Percentiles rank a stretch among this genome's conserved stretches.
Evolutionary conservation across 2,329 filamentous ascomycete species (phyloP).

Genomic region (Ophiocordyceps unilateralis): DNA sequence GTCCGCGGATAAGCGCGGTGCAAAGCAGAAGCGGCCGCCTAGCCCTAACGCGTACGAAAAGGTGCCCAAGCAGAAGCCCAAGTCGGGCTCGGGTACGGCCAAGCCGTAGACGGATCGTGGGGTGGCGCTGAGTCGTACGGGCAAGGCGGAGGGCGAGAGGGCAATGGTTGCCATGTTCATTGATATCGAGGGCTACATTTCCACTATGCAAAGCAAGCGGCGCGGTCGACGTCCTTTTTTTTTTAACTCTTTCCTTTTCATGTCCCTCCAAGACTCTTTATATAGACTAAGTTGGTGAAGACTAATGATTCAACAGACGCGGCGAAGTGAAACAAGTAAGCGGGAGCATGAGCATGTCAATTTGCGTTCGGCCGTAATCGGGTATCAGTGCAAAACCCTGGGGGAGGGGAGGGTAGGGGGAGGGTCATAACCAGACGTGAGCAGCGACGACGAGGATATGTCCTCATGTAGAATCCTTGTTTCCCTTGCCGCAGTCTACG

Average conservation of each 20-base stretch:
- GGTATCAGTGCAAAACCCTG: too few relatives aligned
- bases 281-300: not conserved
- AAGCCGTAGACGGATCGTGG: conserved; percentile 4
- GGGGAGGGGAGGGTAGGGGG: too few relatives aligned
- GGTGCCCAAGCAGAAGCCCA: conserved; percentile 33
- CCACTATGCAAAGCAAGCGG: not conserved
- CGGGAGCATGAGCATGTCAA: not conserved
- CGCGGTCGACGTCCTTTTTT: not conserved
- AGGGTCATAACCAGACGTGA: too few relatives aligned
- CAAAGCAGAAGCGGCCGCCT: conserved; percentile 29
- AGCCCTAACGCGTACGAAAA: conserved; percentile 76
- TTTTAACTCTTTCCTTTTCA: not conserved
- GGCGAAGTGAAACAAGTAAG: not conserved
- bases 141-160: too few relatives aligned
- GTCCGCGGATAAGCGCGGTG: conserved; percentile 5
- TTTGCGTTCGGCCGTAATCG: not conserved
- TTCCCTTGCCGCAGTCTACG: conserved; percentile 33
- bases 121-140: too few relatives aligned
- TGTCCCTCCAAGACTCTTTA: too few relatives aligned
- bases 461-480: not conserved
- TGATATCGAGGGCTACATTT: not conserved
- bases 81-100: conserved; percentile 6
- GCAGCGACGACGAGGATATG: too few relatives aligned
- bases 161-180: too few relatives aligned
- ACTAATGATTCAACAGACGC: not conserved